Evolutionary conservation across 2,329 filamentous ascomycete genomes (phyloP), one percentile per base, ranked within the genome.

Genomic region (Colletotrichum shisoi): DNA sequence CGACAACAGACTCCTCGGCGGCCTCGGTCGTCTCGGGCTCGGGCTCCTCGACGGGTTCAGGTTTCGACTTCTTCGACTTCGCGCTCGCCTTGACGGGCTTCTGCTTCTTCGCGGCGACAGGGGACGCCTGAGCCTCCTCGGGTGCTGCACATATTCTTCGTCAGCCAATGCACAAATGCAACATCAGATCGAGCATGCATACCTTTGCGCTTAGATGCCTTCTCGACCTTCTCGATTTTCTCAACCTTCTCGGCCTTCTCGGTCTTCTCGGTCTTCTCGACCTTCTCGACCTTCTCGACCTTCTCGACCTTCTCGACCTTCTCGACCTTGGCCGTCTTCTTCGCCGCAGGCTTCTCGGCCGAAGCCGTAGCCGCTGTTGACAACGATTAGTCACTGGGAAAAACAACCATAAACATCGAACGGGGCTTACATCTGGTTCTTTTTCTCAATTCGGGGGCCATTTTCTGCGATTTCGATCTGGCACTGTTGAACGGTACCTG

Each of bases 21-120:
- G 52, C 42, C 45, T 69, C 68, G 3, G 61, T 62, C 49, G 73
- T 70, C 42, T 73, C 70, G 27, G 69, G 70, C 60, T 48, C 59
- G 44, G 66, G 24, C 59, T 73, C 72, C 57, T 76, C 71, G 48
- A 71, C 70, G 37, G 72, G 61, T 71, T 76, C 75, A 70, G 73
- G 72, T 48, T 71, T 69, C 34, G 80, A 76, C 57, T 82, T 81
- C 71, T 83, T 82, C 68, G 88, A 77, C 72, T 82, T 83, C 72
- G 81, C 82, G 74, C 79, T 80, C 60, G 79, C 74, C 73, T 80
- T 80, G 17, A 73, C 76, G 53, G 81, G 74, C 71, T 82, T 84
- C 62, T 81, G 73, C 75, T 83, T 83, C 75, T 83, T 83, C 58
- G 75, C 60, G 19, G 78, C 77, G 62, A 80, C 76, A 51, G 80